phyloP scores from a whole-genome alignment of 192 early-diverging fungal species.

The Podila epigama region DNA sequence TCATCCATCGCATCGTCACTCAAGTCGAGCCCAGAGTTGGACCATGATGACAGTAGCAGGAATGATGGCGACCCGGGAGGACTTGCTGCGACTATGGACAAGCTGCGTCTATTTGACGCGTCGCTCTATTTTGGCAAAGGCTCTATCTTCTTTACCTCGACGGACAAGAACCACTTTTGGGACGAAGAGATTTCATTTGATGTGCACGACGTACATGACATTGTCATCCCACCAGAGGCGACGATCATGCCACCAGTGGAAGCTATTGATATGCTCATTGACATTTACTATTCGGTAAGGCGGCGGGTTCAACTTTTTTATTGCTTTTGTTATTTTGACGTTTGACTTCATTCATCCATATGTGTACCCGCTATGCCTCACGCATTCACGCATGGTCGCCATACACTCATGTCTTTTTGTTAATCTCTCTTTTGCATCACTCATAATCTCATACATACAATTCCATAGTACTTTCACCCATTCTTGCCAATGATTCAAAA shows the following conservation, averaged over 20 bases:
- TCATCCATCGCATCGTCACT: slow-evolving; percentile 7
- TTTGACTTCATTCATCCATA: too few species aligned
- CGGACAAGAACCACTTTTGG: slow-evolving; percentile 36
- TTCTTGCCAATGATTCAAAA: slow-evolving; percentile 48
- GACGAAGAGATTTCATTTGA: slow-evolving; percentile 47
- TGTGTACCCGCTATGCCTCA: too few species aligned
- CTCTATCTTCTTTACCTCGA: slow-evolving; percentile 40
- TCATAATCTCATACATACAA: too few species aligned
- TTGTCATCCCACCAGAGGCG: slow-evolving; percentile 30
- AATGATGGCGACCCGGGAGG: slow-evolving; percentile 20
- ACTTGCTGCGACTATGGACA: slow-evolving; percentile 41
- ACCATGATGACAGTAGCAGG: slow-evolving; percentile 8
- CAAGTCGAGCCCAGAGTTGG: background rate
- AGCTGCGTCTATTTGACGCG: slow-evolving; percentile 37
- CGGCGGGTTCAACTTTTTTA: too few species aligned
- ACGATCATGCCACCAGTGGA: slow-evolving; percentile 21
- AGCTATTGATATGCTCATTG: slow-evolving; percentile 39
- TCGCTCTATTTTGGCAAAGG: slow-evolving; percentile 41
- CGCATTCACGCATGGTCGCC: too few species aligned
- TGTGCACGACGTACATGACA: slow-evolving; percentile 26
- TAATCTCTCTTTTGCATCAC: too few species aligned
- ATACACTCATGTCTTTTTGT: too few species aligned
- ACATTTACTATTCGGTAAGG: slow-evolving; percentile 37
- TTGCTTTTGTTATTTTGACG: too few species aligned
- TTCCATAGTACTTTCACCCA: slow-evolving; percentile 17